Base-by-base conservation (phyloP, 73 alveolate species). In the Diophrys appendiculata region DNA sequence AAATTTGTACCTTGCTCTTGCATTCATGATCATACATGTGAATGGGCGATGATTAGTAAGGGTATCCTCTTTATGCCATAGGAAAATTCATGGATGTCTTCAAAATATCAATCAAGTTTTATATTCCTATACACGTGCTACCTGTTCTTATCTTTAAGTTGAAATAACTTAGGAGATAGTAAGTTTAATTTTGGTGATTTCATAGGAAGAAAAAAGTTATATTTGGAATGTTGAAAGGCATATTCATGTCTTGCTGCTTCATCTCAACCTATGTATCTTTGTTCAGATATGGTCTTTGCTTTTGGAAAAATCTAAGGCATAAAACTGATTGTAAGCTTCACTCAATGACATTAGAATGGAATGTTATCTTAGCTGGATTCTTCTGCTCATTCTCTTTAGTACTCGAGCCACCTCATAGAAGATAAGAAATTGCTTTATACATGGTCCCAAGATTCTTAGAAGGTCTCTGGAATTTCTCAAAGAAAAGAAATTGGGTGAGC, bases 381-480 rank as follows among this genome's bases (percentile, higher is more conserved):
- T 43, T 69, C 72, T 68, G 81, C 27, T 32, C 73, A 23, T 79
- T 79, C 27, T 77, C 72, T 28, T 23, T 70, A 54, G 73, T 60
- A 65, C 84, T 73, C 65, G 90, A 81, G 78, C 84, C 88, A 1
- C 81, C 77, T 8, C 81, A 64, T 76, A 35, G 86, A 77, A n/a
- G 90, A 70, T 32, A 86, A 26, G 95, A 88, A 29, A 23, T 88
- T 34, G 82, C 95, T 18, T 78, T 88, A 43, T 88, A 88, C 67
- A 60, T 88, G 54, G 35, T 88, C 31, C 95, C 95, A 5, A 72
- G 92, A 34, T 77, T 88, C 79, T 54, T 88, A 43, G 95, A 88
- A 68, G 89, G 92, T n/a, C 53, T 78, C 13, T 88, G 95, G 95
- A 77, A 68, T 5, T 88, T 72, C 67, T 52, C 84, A 18, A 83